phyloP scores from a whole-genome alignment of 495 filamentous ascomycete species.

The Astrothelium macrocarpum region DNA sequence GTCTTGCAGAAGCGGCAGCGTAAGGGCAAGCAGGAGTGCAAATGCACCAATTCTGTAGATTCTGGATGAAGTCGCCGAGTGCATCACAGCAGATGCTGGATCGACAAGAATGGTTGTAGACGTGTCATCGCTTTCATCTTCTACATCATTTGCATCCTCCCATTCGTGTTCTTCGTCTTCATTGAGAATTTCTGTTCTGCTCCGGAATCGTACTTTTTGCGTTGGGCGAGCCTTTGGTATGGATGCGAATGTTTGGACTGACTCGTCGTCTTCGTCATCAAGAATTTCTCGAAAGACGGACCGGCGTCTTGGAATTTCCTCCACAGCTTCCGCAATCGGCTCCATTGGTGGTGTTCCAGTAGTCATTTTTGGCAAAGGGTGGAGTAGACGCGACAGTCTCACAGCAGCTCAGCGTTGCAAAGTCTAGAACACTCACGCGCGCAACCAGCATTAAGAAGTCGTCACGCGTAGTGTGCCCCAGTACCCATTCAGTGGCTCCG shows the following conservation, averaged over 20 bases:
- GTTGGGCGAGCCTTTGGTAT: background rate
- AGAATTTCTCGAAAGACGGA: constrained; percentile 8
- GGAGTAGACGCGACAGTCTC: background rate
- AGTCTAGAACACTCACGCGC: background rate
- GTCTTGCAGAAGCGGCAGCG: constrained; percentile 23
- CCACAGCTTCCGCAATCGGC: background rate
- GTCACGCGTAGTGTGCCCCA: background rate
- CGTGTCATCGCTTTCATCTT: background rate
- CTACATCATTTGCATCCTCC: constrained; percentile 12
- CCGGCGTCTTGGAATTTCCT: background rate
- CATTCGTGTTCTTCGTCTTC: constrained; percentile 10
- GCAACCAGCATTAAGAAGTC: background rate
- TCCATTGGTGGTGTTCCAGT: background rate
- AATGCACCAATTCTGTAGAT: constrained; percentile 21
- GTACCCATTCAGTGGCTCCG: background rate
- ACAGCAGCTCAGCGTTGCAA: background rate
- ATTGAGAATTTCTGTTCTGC: constrained; percentile 21
- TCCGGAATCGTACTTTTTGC: constrained; percentile 26
- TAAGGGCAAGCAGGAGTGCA: constrained; percentile 20
- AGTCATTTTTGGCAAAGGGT: background rate
- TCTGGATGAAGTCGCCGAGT: constrained; percentile 6
- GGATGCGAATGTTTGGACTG: background rate
- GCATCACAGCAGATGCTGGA: background rate
- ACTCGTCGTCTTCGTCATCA: constrained; percentile 1
- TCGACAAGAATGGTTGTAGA: background rate